Conservation (phyloP, 1,284 basidiomycete species). For the Pseudozyma sp. region DNA sequence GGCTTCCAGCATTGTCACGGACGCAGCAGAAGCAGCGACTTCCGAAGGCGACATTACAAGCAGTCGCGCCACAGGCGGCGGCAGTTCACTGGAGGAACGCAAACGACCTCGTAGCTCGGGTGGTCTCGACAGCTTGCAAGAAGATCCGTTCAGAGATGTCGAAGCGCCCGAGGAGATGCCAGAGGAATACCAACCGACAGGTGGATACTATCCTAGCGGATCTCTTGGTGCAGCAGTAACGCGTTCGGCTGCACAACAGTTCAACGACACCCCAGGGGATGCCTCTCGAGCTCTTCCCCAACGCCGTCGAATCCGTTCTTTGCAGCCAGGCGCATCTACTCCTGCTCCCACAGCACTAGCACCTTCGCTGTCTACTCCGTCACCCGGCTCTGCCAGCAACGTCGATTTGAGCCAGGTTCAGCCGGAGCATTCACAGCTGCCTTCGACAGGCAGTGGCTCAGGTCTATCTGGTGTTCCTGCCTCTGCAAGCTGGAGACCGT, state of each 20-base stretch:
- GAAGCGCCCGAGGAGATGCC: background rate
- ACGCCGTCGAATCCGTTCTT: conserved; percentile 27
- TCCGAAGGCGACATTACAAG: conserved; percentile 30
- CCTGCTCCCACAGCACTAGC: conserved; percentile 27
- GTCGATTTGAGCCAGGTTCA: background rate
- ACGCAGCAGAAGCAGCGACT: conserved; percentile 12
- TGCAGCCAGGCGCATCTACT: conserved; percentile 27
- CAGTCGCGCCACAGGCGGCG: conserved; percentile 42
- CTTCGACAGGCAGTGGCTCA: conserved; percentile 2
- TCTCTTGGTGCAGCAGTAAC: conserved; percentile 45
- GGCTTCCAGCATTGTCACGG: conserved; percentile 5
- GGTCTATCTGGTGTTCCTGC: conserved; percentile 16
- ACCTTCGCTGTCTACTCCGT: conserved; percentile 30
- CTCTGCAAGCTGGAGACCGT: conserved; percentile 44
- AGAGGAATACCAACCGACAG: conserved; percentile 3
- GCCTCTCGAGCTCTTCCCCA: conserved; percentile 17
- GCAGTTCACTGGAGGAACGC: conserved; percentile 14
- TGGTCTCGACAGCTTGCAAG: conserved; percentile 36
- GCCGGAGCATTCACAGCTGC: background rate
- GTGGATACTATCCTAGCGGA: conserved; percentile 45
- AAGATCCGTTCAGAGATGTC: conserved; percentile 27
- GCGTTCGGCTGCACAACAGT: conserved; percentile 19
- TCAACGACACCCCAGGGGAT: background rate
- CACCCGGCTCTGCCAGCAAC: conserved; percentile 13
- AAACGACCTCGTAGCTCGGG: conserved; percentile 34